Evolutionary conservation across 495 filamentous ascomycete species (phyloP).

Genomic region (Penicillium alfredii): DNA sequence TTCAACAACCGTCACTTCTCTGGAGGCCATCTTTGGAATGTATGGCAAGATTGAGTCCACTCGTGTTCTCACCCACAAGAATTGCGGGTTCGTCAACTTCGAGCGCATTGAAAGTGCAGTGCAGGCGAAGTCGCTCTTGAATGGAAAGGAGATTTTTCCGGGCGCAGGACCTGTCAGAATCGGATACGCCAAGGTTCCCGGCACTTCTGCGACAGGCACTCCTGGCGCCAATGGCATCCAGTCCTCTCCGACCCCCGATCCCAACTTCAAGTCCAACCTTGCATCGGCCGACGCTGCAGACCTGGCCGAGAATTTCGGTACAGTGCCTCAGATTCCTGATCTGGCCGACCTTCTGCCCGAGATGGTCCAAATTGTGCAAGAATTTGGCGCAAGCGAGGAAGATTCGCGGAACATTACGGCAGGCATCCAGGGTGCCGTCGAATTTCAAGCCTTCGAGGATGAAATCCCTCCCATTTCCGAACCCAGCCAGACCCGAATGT

Average conservation of each 20-base stretch:
- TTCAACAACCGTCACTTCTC: slow-evolving; percentile 87
- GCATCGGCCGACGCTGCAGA: slow-evolving; percentile 28
- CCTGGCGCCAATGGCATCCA: slow-evolving; percentile 77
- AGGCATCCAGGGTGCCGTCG: slow-evolving; percentile 69
- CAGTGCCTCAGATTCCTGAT: slow-evolving; percentile 61
- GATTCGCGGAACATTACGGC: slow-evolving; percentile 66
- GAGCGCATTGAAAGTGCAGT: slow-evolving; percentile 85
- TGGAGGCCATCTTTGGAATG: slow-evolving; percentile 85
- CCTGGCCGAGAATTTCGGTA: slow-evolving; percentile 33
- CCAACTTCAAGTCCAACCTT: slow-evolving; percentile 37
- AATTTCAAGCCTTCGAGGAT: slow-evolving; percentile 62
- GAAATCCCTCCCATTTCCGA: slow-evolving; percentile 90
- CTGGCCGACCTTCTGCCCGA: slow-evolving; percentile 72
- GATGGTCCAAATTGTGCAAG: slow-evolving; percentile 77
- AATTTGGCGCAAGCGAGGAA: slow-evolving; percentile 83
- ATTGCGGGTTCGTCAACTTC: slow-evolving; percentile 98
- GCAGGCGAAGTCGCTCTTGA: slow-evolving; percentile 75
- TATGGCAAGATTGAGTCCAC: slow-evolving; percentile 90
- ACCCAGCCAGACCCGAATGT: slow-evolving; percentile 81
- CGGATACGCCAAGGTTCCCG: slow-evolving; percentile 94
- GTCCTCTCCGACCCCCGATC: slow-evolving; percentile 93
- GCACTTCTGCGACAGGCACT: slow-evolving; percentile 67
- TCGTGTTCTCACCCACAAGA: slow-evolving; percentile 95
- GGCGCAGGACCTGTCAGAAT: slow-evolving; percentile 92
- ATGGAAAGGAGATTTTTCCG: slow-evolving; percentile 97